Evolutionary conservation across 1,139 yeast genomes (phyloP), one percentile per base, ranked within the genome.

Genomic region (Saccharomyces hybrid): DNA sequence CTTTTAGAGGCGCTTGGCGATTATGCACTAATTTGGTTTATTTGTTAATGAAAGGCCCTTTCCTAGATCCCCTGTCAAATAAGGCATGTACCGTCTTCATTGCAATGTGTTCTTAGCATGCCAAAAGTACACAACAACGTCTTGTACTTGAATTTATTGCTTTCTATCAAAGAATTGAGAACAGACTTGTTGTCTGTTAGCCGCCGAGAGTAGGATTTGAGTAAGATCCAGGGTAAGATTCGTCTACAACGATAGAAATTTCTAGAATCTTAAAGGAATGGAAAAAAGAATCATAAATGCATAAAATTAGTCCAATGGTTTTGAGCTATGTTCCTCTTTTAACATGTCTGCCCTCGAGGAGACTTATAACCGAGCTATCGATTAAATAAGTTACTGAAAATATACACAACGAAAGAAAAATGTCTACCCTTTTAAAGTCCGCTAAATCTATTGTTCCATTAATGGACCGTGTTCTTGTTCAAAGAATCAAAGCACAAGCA

Each of bases 401-500:
- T 49, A 9, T 32, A 16, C 42, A 26, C 2, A 31, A 11, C 23
- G 23, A 34, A 47, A 28, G 27, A 19, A 19, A 42, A 41, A 64
- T 73, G 80, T 74, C 81, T 49, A 78, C 89, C 52, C 73, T 88
- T 59, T 78, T 93, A 73, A 89, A 88, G 75, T 84, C 90, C 63
- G 95, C 90, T 65, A 86, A 88, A 75, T 80, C 90, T 61, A 86
- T 93, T 69, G 84, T 86, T 66, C 99, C 99, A 62, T 83, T 93
- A 65, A 80, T 93, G 66, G 98, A 93, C 83, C 87, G 98, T 76
- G 93, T 93, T 57, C 82, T 93, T 62, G 97, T 93, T 60, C 97
- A 90, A 78, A 87, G 97, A 75, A 75, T 88, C 69, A 90, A 90
- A 80, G 96, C 97, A 57, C 84, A 89, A 69, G 81, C 93, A 66